Conservation (phyloP, 2,329 filamentous ascomycete genomes). For the Coniochaeta prunicola region DNA sequence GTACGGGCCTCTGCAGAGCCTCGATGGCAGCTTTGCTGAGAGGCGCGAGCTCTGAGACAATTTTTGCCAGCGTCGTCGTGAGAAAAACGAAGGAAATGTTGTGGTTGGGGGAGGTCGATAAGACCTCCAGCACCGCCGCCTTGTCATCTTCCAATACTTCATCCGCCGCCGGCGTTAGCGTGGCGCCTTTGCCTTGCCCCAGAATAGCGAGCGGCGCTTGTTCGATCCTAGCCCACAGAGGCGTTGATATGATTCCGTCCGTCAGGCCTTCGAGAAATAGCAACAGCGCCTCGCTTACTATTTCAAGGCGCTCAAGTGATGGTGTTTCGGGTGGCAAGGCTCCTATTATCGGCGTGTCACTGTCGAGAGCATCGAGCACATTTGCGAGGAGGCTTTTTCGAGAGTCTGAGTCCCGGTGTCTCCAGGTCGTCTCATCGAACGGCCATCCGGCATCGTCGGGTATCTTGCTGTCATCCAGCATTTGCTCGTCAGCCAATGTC, state of each 20-base stretch:
- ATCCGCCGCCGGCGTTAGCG: constrained; percentile 22
- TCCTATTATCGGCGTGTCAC: constrained; percentile 52
- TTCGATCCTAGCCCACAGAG: constrained; percentile 65
- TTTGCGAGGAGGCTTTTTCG: constrained; percentile 21
- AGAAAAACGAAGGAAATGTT: constrained; percentile 88
- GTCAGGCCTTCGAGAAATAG: constrained; percentile 67
- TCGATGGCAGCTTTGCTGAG: constrained; percentile 29
- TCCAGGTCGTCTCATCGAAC: constrained; percentile 37
- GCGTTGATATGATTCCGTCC: constrained; percentile 69
- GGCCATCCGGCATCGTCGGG: constrained; percentile 55
- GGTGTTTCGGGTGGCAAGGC: constrained; percentile 57
- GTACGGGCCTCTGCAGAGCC: constrained; percentile 16
- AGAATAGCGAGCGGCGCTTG: constrained; percentile 28
- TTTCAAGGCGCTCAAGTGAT: constrained; percentile 64
- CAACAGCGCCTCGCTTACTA: constrained; percentile 63
- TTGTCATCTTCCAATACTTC: constrained; percentile 35
- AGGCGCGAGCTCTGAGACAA: constrained; percentile 40
- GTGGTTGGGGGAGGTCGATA: constrained; percentile 66
- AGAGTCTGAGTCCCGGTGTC: constrained; percentile 15
- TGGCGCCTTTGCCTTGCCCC: constrained; percentile 27
- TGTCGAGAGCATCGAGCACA: constrained; percentile 65
- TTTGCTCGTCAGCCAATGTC: constrained; percentile 52
- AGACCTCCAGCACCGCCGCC: constrained; percentile 59
- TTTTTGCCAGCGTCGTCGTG: constrained; percentile 61
- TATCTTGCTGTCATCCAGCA: constrained; percentile 46